Evolutionary conservation across 2,329 filamentous ascomycete genomes (phyloP), one percentile per base, ranked within the genome.

Genomic region (Beauveria australis): DNA sequence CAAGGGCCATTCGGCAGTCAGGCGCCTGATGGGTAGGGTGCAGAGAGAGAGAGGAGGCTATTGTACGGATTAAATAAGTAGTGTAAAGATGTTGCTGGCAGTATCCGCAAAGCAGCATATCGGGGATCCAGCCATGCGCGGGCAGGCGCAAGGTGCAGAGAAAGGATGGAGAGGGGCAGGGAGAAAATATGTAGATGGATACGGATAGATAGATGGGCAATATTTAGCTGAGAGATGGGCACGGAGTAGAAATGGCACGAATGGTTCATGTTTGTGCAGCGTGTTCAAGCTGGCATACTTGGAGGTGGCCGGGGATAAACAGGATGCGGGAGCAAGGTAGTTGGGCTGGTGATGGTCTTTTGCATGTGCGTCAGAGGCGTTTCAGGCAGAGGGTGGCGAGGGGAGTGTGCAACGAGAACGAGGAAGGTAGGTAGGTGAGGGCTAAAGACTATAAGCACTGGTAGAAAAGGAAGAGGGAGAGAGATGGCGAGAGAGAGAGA

Each of bases 311-410:
- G 49, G 49, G 33, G 51, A 53, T 53, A 53, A 41, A 53, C 51
- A 52, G 28, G 26, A 52, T 40, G 49, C 33, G 41, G 41, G 41
- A 43, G 41, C n/a, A 53, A 19, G n/a, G 6, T 40, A 26, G 48
- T n/a, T 14, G 28, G n/a, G 49, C 14, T 53, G 51, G 37, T 43
- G 28, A 49, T 49, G 46, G 30, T 30, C 28, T 43, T 48, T 18
- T 44, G 47, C 46, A 24, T 30, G 46, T 58, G 55, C 56, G 18
- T 59, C 56, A 59, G 56, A 43, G 56, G 22, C 49, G 56, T 59
- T 59, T 59, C 56, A 59, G 56, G 47, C 40, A 19, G 18, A 22
- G 30, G 30, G 52, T 24, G 37, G 24, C 24, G 16, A 30, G 16
- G 22, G 18, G 33, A 28, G 24, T 51, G 47, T 51, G 56, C 40